phyloP scores from a whole-genome alignment of 2,329 filamentous ascomycete genomes.

The Aspergillus oerlinghausenensis region DNA sequence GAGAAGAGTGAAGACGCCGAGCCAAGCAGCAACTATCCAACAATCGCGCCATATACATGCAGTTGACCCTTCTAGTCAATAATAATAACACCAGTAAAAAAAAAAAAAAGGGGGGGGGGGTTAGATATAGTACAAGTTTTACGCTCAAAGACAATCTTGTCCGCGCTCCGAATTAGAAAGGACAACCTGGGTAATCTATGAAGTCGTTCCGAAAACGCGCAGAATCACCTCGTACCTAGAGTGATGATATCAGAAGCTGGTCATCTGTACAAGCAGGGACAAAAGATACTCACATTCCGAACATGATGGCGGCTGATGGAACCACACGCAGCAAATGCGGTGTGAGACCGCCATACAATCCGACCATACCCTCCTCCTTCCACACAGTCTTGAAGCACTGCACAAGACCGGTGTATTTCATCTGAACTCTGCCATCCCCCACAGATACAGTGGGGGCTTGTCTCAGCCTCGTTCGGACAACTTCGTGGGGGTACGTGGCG shows the following conservation, averaged over 20 bases:
- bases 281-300: conserved; percentile 64
- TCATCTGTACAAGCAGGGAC: conserved; percentile 7
- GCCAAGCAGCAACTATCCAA: neutral
- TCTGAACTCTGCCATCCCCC: conserved; percentile 56
- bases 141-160: neutral
- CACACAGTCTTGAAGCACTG: conserved; percentile 87
- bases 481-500: conserved; percentile 88
- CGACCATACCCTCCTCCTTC: conserved; percentile 81
- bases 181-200: conserved; percentile 12
- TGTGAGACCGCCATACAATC: conserved; percentile 84
- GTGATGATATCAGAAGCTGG: conserved; percentile 27
- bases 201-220: conserved; percentile 31
- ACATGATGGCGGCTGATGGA: conserved; percentile 92
- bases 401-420: conserved; percentile 82
- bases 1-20: conserved; percentile 1
- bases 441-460: conserved; percentile 81
- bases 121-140: conserved; percentile 2
- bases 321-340: conserved; percentile 89
- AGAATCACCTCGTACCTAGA: conserved; percentile 33
- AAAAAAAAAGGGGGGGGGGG: too few relatives aligned
- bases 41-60: conserved; percentile 1
- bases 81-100: neutral
- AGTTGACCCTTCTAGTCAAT: neutral
- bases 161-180: neutral
- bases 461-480: conserved; percentile 76